Evolutionary conservation across 305 asterid species (phyloP), one percentile per base, ranked within the genome.

Genomic region (Solanum hybrid): DNA sequence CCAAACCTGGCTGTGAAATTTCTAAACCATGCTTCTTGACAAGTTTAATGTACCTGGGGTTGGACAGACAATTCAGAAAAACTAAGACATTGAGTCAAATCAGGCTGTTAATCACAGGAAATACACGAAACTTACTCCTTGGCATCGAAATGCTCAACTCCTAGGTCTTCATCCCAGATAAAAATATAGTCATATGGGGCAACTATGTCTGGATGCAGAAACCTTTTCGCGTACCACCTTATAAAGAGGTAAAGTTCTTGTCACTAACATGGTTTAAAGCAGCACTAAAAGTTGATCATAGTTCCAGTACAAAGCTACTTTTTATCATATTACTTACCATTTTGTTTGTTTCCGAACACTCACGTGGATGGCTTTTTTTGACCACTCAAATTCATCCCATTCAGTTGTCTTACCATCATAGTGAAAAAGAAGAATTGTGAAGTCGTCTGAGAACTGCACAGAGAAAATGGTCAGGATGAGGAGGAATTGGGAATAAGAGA

Each of bases 191-290:
- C 97, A 90, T 95, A 95, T 17, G 95, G 89, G 41, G 94, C 94
- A 77, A 95, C 93, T 73, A 95, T 93, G 92, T 93, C 95, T 2
- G 97, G 97, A 90, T 95, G 97, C 78, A 95, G 93, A 93, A 95
- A 95, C 90, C 97, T 90, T 93, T 95, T 95, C 14, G 97, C 96
- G 68, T 90, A 94, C 97, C 97, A 95, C 97, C 97, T 94, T 91
- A 76, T 22, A 36, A 85, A 57, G 22, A 32, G 45, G 78, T 85
- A 32, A 85, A 22, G 3, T 31, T 61, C n/a, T 57, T 22, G 51
- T 85, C 51, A 85, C 32, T 20, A 32, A 85, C 51, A 51, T 17
- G 29, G 88, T 57, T 57, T 57, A 57, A 81, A 38, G 83, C 37
- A 76, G 77, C 41, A 36, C 80, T 81, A 7, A 11, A 11, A 79